phyloP scores from a whole-genome alignment of 768 basidiomycete genomes.

The Pulveroboletus sp. region DNA sequence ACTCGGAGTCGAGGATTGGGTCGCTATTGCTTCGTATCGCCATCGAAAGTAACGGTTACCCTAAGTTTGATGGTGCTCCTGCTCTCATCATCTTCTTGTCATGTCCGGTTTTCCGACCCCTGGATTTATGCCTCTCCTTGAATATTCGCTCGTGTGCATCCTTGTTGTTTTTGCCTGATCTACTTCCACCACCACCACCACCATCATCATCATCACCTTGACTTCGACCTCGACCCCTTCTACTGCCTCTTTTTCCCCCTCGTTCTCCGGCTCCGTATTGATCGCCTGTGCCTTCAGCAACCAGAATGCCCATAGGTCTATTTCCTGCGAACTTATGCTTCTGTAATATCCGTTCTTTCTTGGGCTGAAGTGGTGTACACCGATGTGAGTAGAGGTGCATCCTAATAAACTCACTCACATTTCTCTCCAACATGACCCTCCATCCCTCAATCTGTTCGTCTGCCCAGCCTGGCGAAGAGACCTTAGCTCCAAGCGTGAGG shows the following conservation, averaged over 20 bases:
- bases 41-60: background rate
- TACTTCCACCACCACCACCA: conserved; percentile 33
- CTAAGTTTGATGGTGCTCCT: conserved; percentile 31
- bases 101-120: conserved; percentile 75
- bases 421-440: conserved; percentile 83
- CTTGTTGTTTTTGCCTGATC: conserved; percentile 35
- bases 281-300: background rate
- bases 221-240: conserved; percentile 40
- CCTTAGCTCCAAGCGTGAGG: background rate
- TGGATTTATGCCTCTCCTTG: conserved; percentile 80
- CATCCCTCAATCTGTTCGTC: conserved; percentile 93
- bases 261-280: conserved; percentile 13
- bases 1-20: conserved; percentile 45
- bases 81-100: conserved; percentile 83
- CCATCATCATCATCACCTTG: no score
- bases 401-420: conserved; percentile 48
- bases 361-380: conserved; percentile 43
- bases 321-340: conserved; percentile 80
- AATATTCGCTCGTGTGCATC: conserved; percentile 55
- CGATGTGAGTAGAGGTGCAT: conserved; percentile 7
- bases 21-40: conserved; percentile 32
- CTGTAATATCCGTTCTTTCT: conserved; percentile 66
- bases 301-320: conserved; percentile 21
- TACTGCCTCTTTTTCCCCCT: conserved; percentile 16
- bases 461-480: conserved; percentile 48